Evolutionary conservation across 805 yeast species (phyloP).

Genomic region (Kockiozyma suomiensis): DNA sequence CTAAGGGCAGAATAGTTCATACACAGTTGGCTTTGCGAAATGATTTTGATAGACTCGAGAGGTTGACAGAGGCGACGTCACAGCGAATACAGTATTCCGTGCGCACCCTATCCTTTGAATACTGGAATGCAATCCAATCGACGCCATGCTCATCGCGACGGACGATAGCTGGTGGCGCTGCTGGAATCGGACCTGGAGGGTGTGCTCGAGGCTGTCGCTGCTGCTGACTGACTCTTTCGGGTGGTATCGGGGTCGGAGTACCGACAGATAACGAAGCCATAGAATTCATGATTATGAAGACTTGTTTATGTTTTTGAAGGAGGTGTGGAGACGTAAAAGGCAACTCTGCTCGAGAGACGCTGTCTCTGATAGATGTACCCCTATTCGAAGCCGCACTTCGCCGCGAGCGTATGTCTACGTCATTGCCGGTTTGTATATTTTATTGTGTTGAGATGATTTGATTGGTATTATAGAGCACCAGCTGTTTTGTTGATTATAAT

Average conservation of each 20-base stretch:
- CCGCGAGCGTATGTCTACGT: no score
- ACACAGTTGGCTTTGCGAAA: slow-evolving; percentile 48
- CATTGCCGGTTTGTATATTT: no score
- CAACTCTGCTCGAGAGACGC: no score
- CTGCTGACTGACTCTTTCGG: neutral
- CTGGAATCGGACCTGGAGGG: slow-evolving; percentile 41
- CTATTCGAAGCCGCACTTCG: no score
- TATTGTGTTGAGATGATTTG: no score
- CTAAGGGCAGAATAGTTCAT: neutral
- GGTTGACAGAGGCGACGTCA: slow-evolving; percentile 41
- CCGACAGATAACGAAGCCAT: no score
- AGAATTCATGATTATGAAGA: no score
- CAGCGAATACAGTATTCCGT: slow-evolving; percentile 42
- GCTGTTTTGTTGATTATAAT: no score
- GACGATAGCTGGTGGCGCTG: slow-evolving; percentile 37
- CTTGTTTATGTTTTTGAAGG: no score
- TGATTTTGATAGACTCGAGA: slow-evolving; percentile 37
- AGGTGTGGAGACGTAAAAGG: no score
- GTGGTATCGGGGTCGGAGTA: neutral
- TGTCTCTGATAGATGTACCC: no score
- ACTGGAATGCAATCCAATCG: slow-evolving; percentile 43
- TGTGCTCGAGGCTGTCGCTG: slow-evolving; percentile 1
- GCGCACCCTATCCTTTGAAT: slow-evolving; percentile 41
- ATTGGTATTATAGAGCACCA: neutral
- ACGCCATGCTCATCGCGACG: slow-evolving; percentile 38